Conservation (phyloP, 495 filamentous ascomycete species). For the Aspergillus bridgeri region DNA sequence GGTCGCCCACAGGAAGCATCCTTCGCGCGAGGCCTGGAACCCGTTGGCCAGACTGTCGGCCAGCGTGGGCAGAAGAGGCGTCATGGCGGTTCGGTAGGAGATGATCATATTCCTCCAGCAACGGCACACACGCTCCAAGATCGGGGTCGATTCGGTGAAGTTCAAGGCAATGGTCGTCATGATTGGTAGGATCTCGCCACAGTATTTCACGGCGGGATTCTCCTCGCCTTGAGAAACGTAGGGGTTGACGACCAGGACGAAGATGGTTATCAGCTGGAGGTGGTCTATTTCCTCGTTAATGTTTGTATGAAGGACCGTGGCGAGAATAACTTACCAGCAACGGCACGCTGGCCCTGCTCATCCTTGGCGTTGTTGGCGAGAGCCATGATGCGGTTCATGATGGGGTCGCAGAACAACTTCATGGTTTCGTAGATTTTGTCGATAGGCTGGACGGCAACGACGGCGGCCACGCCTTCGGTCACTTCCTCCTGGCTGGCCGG, state of each 20-base stretch:
- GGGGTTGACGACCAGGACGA: constrained; percentile 76
- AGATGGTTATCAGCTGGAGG: constrained; percentile 86
- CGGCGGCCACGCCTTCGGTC: constrained; percentile 88
- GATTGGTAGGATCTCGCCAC: constrained; percentile 85
- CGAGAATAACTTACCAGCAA: constrained; percentile 63
- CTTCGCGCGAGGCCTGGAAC: constrained; percentile 82
- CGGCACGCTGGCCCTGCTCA: constrained; percentile 71
- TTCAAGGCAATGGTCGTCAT: constrained; percentile 78
- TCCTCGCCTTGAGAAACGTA: constrained; percentile 66
- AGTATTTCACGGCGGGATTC: constrained; percentile 94
- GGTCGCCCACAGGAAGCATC: constrained; percentile 96
- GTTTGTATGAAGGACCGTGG: not conserved
- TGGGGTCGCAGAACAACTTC: constrained; percentile 90
- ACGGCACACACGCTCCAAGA: constrained; percentile 88
- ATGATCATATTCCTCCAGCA: constrained; percentile 97
- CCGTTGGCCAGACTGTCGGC: constrained; percentile 82
- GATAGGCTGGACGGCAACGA: constrained; percentile 80
- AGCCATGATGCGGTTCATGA: constrained; percentile 79
- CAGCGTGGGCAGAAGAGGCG: constrained; percentile 76
- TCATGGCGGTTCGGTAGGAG: constrained; percentile 86
- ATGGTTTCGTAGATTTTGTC: constrained; percentile 76
- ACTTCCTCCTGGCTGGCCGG: constrained; percentile 87
- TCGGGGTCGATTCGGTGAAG: constrained; percentile 78
- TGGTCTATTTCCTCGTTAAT: constrained; percentile 58
- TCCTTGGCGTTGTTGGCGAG: constrained; percentile 83